Percentiles rank a stretch among this genome's conserved stretches.
Evolutionary conservation across 805 yeast genomes (phyloP).

Genomic region (Lipomyces yamadae): DNA sequence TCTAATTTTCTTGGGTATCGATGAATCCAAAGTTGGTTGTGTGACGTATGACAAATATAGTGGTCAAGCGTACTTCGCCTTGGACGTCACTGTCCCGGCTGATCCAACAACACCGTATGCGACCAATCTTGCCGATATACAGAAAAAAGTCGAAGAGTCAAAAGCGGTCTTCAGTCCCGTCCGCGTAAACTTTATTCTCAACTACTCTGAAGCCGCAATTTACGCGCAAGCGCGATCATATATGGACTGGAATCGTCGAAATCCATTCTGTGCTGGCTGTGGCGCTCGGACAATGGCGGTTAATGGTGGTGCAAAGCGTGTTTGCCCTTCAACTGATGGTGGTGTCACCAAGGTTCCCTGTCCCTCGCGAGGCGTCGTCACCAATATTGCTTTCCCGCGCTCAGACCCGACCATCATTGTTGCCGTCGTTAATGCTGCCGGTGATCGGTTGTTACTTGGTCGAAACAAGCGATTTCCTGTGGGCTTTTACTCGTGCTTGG

Average conservation of each 20-base stretch:
- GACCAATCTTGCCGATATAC: slow-evolving; percentile 10
- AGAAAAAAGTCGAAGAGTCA: slow-evolving; percentile 22
- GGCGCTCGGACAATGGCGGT: slow-evolving; percentile 55
- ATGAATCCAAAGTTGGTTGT: slow-evolving; percentile 42
- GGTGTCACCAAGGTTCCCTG: slow-evolving; percentile 42
- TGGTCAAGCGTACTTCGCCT: slow-evolving; percentile 51
- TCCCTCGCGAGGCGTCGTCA: slow-evolving; percentile 53
- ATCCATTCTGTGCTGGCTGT: slow-evolving; percentile 79
- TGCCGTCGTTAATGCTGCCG: slow-evolving; percentile 68
- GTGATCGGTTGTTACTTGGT: slow-evolving; percentile 70
- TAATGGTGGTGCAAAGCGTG: slow-evolving; percentile 51
- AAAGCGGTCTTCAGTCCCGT: slow-evolving; percentile 26
- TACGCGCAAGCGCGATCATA: slow-evolving; percentile 83
- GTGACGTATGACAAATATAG: slow-evolving; percentile 38
- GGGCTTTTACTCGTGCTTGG: slow-evolving; percentile 72
- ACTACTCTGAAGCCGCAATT: slow-evolving; percentile 60
- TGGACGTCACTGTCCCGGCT: slow-evolving; percentile 42
- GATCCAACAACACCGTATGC: slow-evolving; percentile 12
- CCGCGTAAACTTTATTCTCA: slow-evolving; percentile 24
- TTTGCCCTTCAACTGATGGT: slow-evolving; percentile 46
- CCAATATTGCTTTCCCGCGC: slow-evolving; percentile 87
- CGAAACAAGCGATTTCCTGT: slow-evolving; percentile 64
- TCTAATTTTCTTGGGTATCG: slow-evolving; percentile 57
- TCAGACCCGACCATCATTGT: slow-evolving; percentile 89
- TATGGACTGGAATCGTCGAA: slow-evolving; percentile 70